Base-by-base conservation (phyloP, 225 moss, liverwort and hornwort genomes). In the Anthoceros angustus region DNA sequence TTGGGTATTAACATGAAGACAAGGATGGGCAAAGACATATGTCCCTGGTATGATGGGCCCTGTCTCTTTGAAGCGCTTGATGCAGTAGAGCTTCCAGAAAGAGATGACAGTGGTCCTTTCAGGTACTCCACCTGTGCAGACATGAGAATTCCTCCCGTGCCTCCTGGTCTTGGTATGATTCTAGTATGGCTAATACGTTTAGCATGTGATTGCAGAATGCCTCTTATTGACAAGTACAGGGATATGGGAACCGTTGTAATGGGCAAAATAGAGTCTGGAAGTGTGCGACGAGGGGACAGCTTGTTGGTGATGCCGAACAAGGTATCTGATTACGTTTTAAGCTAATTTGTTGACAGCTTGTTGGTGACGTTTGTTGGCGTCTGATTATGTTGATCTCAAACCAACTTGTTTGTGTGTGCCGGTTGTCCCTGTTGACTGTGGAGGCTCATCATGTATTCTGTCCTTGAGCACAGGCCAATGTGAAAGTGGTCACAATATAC, bases 211-310 rank as follows among this genome's bases (percentile, higher is more conserved):
- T 83, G 45, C 77, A 80, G 73, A 63, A 75, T 71, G 83, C 72
- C 95, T 41, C 77, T 95, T 23, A 95, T 95, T 74, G 95, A 91
- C 76, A 91, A 83, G 77, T 95, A 82, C 25, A 88, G 83, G 75
- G 95, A 95, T 76, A 95, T 95, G 95, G 95, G 91, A 67, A 95
- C 88, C 0, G 91, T 95, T 62, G 88, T 95, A 39, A 91, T 95
- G 95, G 95, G 95, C 25, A 95, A 95, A 76, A 95, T 95, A 75
- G 95, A 95, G 71, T 88, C 86, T 16, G 95, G 95, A 69, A 95
- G 95, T 63, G 90, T 95, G 42, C 86, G 91, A 69, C 81, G 95
- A 75, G 95, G 95, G 61, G 95, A 91, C 72, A 78, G 80, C 38
- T 73, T 95, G 39, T 63, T 95, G 62, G 63, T 95, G 0, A 95